Conservation (phyloP, 257 asterid genomes). For the Nemophila menziesii region DNA sequence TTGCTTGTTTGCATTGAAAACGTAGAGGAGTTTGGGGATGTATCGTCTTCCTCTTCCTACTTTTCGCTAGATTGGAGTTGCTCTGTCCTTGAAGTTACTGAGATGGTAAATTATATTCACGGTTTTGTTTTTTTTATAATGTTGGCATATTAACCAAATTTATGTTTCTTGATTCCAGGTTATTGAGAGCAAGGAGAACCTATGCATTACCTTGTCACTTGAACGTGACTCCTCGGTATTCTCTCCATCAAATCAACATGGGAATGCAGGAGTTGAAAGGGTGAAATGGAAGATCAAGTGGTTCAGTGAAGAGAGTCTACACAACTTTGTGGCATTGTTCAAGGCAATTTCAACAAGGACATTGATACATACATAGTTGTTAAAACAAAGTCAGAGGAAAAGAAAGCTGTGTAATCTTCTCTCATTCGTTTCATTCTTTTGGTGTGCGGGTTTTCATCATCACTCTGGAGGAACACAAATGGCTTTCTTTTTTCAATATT, state of each 20-base stretch:
- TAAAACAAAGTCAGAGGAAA: slow-evolving; percentile 9
- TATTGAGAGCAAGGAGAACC: slow-evolving; percentile 20
- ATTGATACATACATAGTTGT: slow-evolving; percentile 12
- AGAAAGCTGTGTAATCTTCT: slow-evolving; percentile 5
- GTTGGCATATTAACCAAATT: neutral
- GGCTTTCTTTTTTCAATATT: slow-evolving; percentile 18
- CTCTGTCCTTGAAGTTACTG: slow-evolving; percentile 23
- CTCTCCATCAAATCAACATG: slow-evolving; percentile 9
- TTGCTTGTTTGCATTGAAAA: slow-evolving; percentile 37
- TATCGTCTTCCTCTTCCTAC: slow-evolving; percentile 19
- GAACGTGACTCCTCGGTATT: slow-evolving; percentile 13
- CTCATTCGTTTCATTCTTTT: slow-evolving; percentile 28
- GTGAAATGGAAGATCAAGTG: slow-evolving; percentile 35
- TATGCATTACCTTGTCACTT: slow-evolving; percentile 17
- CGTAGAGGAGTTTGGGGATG: slow-evolving; percentile 24
- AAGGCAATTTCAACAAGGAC: slow-evolving; percentile 23
- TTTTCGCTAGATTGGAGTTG: slow-evolving; percentile 28
- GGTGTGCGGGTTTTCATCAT: slow-evolving; percentile 15
- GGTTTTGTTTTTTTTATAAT: too few relatives aligned
- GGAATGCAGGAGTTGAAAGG: slow-evolving; percentile 5
- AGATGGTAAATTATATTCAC: slow-evolving; percentile 24
- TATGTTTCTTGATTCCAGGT: slow-evolving; percentile 24
- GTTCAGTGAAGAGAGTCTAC: slow-evolving; percentile 26
- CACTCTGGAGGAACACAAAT: slow-evolving; percentile 10
- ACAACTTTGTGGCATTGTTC: slow-evolving; percentile 28